A percentile compares a stretch with the other conserved stretches of the same genome.
Evolutionary conservation across 208 protist species (phyloP).

Genomic region (Tritrichomonas foetus): DNA sequence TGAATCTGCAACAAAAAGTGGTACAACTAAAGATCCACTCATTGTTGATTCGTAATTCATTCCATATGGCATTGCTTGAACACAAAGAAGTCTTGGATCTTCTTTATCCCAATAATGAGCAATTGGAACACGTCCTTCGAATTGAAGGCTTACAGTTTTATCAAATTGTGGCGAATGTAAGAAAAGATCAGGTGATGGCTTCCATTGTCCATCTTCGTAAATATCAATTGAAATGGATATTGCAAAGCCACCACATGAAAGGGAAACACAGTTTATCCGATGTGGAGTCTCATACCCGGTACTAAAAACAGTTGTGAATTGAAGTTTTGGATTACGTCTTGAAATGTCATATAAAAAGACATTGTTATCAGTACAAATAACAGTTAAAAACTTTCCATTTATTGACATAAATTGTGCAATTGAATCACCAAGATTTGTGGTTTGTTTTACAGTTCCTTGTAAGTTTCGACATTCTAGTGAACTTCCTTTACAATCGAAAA

Average conservation of each 20-base stretch:
- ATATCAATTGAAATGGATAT: conserved; percentile 1
- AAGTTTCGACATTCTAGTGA: not conserved
- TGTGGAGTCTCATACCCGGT: not conserved
- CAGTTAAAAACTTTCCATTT: not conserved
- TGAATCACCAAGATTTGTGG: not conserved
- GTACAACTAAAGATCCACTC: not conserved
- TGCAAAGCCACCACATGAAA: not conserved
- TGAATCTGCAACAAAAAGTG: not conserved
- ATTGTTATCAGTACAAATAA: not conserved
- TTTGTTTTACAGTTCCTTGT: not conserved
- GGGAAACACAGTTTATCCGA: not conserved
- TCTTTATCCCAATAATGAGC: not conserved
- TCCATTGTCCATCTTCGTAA: not conserved
- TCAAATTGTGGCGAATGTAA: conserved; percentile 31
- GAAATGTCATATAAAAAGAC: conserved; percentile 5
- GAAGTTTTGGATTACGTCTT: not conserved
- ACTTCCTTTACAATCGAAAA: not conserved
- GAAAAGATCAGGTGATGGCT: not conserved
- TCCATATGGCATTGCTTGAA: not conserved
- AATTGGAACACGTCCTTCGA: not conserved
- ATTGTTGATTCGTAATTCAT: not conserved
- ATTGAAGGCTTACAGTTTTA: not conserved
- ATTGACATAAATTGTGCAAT: not conserved
- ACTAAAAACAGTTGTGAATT: not conserved
- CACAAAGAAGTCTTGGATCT: not conserved